Evolutionary conservation across 2,329 filamentous ascomycete genomes (phyloP), one percentile per base, ranked within the genome.

Genomic region (Alternaria ethzedia): DNA sequence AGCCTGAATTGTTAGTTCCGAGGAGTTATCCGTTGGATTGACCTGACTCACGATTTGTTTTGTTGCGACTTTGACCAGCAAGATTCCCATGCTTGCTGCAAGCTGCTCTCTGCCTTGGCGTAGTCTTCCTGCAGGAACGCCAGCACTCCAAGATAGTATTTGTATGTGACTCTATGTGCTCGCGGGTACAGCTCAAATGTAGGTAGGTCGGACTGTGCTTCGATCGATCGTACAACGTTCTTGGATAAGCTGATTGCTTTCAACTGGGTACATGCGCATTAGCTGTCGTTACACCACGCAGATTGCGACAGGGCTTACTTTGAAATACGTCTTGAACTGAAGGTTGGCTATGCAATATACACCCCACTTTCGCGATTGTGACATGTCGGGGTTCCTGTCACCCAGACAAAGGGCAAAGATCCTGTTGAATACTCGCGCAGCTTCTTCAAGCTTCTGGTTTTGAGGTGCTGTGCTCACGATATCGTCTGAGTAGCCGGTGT

Each of bases 281-380:
- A 70, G 66, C n/a, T 26, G 32, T 15, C 36, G 28, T 13, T 3
- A 30, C 30, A 25, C 45, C 41, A 26, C 8, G 12, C 5, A 21
- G 7, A 13, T 6, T 32, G 5, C 13, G 5, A 12, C 8, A 13
- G 15, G 15, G 43, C 56, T 52, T 79, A 85, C 86, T 82, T 93
- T 96, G 84, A 99, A 99, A 80, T 98, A 97, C 2, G 94, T 98
- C 82, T 98, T 98, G 88, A 99, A 99, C 13, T 97, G 85, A 8
- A 99, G 86, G 77, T 97, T 98, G 75, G 94, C 93, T 69, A 95
- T 90, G 79, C 94, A 94, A 83, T 99, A 99, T 51, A 97, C 92
- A 7, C 93, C 96, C 96, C 96, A 99, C 87, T 98, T 99, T 58
- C 96, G 89, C 9, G 95, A 97, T 73, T 97, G 91, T 23, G 60